Base-by-base conservation (phyloP, 208 protist species). In the Leishmania braziliensis region DNA sequence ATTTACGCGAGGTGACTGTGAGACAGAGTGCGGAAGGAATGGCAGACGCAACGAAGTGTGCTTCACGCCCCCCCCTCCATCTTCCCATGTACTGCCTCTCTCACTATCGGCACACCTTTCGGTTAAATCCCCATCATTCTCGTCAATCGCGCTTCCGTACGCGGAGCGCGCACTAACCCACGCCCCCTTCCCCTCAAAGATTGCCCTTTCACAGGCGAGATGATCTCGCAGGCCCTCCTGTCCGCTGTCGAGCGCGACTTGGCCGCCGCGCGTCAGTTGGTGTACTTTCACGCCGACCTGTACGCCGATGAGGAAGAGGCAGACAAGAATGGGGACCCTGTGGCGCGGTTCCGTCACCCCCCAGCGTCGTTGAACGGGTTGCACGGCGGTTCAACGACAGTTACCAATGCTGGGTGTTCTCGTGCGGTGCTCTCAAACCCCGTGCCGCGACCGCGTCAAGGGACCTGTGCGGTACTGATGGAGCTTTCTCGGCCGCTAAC, bases 371-470 rank as follows among this genome's bases (percentile, higher is more conserved):
- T 46, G 23, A 36, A 10, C 23, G 26, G 36, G 14, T 16, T 53
- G n/a, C 46, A 26, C 46, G 26, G 39, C 23, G 14, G 69, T 29
- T 23, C n/a, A 16, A 29, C 54, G 51, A 48, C 56, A 39, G 36
- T 12, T 33, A 33, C 74, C 39, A 23, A 20, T 56, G 48, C 20
- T 5, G 56, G 26, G 53, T 36, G 12, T 14, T 14, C 39, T 0
- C 58, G 56, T 6, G 82, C 78, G 8, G 72, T 79, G 54, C 54
- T 85, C 6, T 82, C 82, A 14, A 78, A 85, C 65, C 77, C 82
- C 4, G 82, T 85, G 51, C 82, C 68, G 73, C 70, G 82, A 18
- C 82, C 82, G n/a, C 82, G 78, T 14, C 82, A 85, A 51, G 77
- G 78, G 29, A 85, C 82, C 36, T 85, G 82, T 16, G 77, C 77